Conservation (phyloP, 2,329 filamentous ascomycete genomes). For the Cladophialophora bantiana region DNA sequence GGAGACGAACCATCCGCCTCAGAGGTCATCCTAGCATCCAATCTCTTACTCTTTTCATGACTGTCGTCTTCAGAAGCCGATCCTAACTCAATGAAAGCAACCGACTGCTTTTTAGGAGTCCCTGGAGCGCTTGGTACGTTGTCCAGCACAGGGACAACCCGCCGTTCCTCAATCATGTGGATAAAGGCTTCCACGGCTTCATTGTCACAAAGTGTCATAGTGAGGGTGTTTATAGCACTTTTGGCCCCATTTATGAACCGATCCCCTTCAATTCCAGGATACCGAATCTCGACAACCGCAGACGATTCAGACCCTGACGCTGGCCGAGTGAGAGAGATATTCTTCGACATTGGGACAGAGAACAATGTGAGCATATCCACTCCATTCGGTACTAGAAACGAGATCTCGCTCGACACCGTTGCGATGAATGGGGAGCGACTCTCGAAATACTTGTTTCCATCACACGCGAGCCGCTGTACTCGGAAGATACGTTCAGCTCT, state of each 20-base stretch:
- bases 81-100: slow-evolving; percentile 22
- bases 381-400: slow-evolving; percentile 21
- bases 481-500: slow-evolving; percentile 23
- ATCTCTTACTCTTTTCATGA: neutral
- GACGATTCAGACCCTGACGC: slow-evolving; percentile 20
- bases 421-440: slow-evolving; percentile 18
- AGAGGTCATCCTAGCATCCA: neutral
- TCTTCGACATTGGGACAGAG: slow-evolving; percentile 18
- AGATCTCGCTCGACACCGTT: slow-evolving; percentile 18
- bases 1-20: slow-evolving; percentile 14
- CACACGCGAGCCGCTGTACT: slow-evolving; percentile 23
- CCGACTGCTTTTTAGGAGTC: slow-evolving; percentile 17
- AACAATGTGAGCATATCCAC: slow-evolving; percentile 23
- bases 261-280: slow-evolving; percentile 21
- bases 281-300: slow-evolving; percentile 24
- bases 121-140: neutral
- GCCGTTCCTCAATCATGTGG: slow-evolving; percentile 6
- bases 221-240: slow-evolving; percentile 27
- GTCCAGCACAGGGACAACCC: neutral
- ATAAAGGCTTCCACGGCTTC: slow-evolving; percentile 21
- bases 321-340: slow-evolving; percentile 11
- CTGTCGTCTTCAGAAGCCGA: slow-evolving; percentile 12
- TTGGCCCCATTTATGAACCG: slow-evolving; percentile 25
- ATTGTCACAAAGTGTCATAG: slow-evolving; percentile 22
- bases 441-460: slow-evolving; percentile 13